Evolutionary conservation across 2,329 filamentous ascomycete species (phyloP).

Genomic region (Colletotrichum spinosum): DNA sequence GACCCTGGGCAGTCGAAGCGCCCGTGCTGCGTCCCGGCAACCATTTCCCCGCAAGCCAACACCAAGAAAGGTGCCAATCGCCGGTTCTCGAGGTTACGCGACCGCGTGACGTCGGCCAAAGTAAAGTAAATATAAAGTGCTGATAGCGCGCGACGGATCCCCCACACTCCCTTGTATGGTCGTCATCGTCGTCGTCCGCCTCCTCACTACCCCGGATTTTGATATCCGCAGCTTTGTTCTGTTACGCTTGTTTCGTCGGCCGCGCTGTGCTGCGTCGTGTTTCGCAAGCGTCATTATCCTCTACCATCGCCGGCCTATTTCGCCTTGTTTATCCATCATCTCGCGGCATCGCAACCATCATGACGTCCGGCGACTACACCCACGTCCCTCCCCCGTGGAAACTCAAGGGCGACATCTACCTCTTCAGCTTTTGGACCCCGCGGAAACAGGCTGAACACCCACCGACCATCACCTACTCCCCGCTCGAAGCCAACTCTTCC

Average conservation of each 20-base stretch:
- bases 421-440: slow-evolving; percentile 55
- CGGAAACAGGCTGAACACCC: slow-evolving; percentile 46
- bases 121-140: slow-evolving; percentile 10
- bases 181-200: background rate
- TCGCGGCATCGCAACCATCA: background rate
- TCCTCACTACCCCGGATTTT: background rate
- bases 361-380: slow-evolving; percentile 16
- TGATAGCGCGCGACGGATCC: background rate
- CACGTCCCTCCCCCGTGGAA: slow-evolving; percentile 52
- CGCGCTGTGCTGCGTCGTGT: background rate
- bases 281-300: background rate
- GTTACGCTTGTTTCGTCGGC: too few relatives aligned
- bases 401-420: slow-evolving; percentile 57
- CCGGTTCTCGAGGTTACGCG: background rate
- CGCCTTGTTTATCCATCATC: background rate
- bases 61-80: background rate
- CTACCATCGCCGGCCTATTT: too few relatives aligned
- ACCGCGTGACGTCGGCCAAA: background rate
- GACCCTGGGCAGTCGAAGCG: slow-evolving; percentile 20
- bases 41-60: slow-evolving; percentile 14
- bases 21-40: background rate
- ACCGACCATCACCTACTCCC: slow-evolving; percentile 55
- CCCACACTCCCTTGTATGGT: background rate
- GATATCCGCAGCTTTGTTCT: background rate
- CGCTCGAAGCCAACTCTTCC: slow-evolving; percentile 56